These are phyloP conservation scores for Coprinellus micaceus DNA, from an alignment of 768 basidiomycete species.

Conservation along the genomic window DNA sequence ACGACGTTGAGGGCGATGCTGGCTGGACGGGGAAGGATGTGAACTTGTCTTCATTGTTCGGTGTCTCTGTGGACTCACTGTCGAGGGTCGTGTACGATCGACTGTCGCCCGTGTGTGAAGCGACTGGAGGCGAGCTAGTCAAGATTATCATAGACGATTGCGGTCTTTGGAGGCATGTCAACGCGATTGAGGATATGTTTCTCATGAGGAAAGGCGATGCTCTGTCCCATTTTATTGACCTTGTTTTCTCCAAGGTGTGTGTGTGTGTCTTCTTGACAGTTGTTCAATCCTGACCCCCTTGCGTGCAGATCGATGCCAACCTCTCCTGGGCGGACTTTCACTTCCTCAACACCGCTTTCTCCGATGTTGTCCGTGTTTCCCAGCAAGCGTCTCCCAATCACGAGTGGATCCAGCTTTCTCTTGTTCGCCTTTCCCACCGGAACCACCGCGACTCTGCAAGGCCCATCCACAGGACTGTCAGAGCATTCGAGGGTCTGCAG, in stretches of 20 bases:
- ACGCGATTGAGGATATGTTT: constrained; percentile 63
- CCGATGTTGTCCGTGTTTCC: constrained; percentile 56
- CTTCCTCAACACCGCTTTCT: constrained; percentile 75
- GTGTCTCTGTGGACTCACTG: constrained; percentile 60
- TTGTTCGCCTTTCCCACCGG: constrained; percentile 70
- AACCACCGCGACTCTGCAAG: constrained; percentile 45
- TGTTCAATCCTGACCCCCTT: no score
- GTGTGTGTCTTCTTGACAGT: not conserved
- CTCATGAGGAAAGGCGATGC: constrained; percentile 77
- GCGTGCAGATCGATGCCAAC: constrained; percentile 64
- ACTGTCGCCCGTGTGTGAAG: constrained; percentile 52
- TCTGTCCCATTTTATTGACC: constrained; percentile 68
- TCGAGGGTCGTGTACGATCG: constrained; percentile 62
- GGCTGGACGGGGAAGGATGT: not conserved
- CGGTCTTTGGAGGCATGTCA: constrained; percentile 57
- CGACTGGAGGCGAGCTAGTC: constrained; percentile 49
- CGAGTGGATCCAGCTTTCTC: constrained; percentile 61
- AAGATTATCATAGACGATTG: constrained; percentile 66
- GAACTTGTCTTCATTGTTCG: constrained; percentile 24
- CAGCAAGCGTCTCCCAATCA: constrained; percentile 29
- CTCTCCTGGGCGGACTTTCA: constrained; percentile 80
- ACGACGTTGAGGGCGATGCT: not conserved
- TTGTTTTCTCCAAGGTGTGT: constrained; percentile 69
- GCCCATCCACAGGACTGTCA: constrained; percentile 51
- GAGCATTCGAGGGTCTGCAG: constrained; percentile 59